Evolutionary conservation across 345 rosid genomes (phyloP).

Genomic region (Syzygium aqueum): DNA sequence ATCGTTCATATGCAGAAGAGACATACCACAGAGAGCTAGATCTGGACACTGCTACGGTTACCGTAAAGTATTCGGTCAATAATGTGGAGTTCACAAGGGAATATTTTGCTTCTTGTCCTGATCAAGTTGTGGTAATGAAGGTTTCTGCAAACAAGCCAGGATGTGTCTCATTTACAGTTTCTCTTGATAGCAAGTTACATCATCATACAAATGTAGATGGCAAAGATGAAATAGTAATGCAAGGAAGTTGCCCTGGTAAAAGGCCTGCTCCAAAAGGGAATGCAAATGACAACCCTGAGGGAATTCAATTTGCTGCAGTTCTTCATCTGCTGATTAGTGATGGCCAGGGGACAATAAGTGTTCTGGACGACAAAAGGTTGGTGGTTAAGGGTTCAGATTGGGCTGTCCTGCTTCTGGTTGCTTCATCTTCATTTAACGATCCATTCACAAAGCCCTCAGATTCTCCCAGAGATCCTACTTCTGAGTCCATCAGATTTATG

Average conservation of each 20-base stretch:
- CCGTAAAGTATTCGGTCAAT: conserved; percentile 55
- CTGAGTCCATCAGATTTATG: conserved; percentile 35
- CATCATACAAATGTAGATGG: conserved; percentile 38
- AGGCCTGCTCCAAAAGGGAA: conserved; percentile 37
- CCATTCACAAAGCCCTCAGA: conserved; percentile 69
- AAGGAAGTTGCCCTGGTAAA: conserved; percentile 66
- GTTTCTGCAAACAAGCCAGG: conserved; percentile 60
- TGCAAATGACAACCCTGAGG: conserved; percentile 45
- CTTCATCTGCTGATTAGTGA: conserved; percentile 55
- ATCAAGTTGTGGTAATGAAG: conserved; percentile 64
- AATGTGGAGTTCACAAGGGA: conserved; percentile 58
- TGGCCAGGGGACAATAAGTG: conserved; percentile 29
- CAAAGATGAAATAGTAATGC: conserved; percentile 47
- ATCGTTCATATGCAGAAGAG: conserved; percentile 47
- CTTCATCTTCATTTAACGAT: conserved; percentile 80
- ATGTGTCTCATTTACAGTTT: conserved; percentile 55
- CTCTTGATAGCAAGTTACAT: conserved; percentile 55
- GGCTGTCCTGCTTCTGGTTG: conserved; percentile 55
- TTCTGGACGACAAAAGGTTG: conserved; percentile 47
- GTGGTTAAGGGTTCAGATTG: conserved; percentile 69
- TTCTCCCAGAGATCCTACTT: conserved; percentile 55
- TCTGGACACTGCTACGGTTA: conserved; percentile 68
- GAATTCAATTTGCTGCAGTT: conserved; percentile 63
- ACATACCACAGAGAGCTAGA: conserved; percentile 81
- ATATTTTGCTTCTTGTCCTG: conserved; percentile 63